Conservation (phyloP, 768 basidiomycete species). For the Collybiopsis luxurians region DNA sequence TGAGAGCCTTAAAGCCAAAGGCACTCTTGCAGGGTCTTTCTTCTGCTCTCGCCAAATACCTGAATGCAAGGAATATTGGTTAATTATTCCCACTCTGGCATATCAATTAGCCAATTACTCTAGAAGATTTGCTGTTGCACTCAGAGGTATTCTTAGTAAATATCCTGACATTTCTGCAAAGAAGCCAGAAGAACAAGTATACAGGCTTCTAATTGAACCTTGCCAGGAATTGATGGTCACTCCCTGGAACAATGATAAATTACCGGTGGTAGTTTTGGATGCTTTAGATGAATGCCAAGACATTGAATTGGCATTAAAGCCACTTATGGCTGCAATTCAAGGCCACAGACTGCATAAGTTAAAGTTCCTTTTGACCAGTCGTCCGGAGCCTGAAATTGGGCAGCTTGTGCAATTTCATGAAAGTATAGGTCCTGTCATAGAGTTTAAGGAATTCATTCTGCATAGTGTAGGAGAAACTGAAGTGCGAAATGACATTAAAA, state of each 20-base stretch:
- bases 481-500: neutral
- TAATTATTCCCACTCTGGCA: slow-evolving; percentile 6
- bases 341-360: neutral
- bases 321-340: slow-evolving; percentile 1
- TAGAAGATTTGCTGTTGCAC: neutral
- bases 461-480: neutral
- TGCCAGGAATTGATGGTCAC: neutral
- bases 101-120: slow-evolving; percentile 1
- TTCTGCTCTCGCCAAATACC: slow-evolving; percentile 9
- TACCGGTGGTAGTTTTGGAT: neutral
- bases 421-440: neutral
- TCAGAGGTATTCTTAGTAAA: neutral
- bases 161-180: neutral
- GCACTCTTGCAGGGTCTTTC: neutral
- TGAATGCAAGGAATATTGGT: neutral
- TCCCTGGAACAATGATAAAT: too few species aligned
- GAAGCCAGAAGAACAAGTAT: neutral
- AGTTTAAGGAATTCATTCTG: neutral
- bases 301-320: neutral
- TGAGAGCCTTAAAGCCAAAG: neutral
- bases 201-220: neutral
- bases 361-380: slow-evolving; percentile 2
- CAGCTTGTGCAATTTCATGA: neutral
- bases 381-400: neutral
- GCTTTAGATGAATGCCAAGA: slow-evolving; percentile 3